phyloP scores from a whole-genome alignment of 352 stramenopile species.

The Thalassiosira ordinaria region DNA sequence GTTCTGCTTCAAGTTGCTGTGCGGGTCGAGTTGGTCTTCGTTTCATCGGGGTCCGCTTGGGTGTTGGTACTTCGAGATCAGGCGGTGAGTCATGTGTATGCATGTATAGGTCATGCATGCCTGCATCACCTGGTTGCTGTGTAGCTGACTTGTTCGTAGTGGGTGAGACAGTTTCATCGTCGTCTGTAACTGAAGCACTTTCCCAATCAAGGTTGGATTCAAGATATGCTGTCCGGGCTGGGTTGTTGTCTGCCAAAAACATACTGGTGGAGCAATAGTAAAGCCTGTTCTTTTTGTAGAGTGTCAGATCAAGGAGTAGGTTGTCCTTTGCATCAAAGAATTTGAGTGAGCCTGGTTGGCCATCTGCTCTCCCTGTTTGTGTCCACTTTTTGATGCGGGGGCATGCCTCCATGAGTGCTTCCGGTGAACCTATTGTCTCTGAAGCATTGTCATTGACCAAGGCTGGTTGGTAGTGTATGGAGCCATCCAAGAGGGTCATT shows the following conservation, averaged over 20 bases:
- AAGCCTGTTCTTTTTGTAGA: background rate
- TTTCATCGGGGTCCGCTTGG: background rate
- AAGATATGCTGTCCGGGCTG: too few relatives aligned
- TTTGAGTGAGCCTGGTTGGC: background rate
- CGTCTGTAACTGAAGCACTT: too few relatives aligned
- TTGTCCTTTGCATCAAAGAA: background rate
- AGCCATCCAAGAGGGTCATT: background rate
- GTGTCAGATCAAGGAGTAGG: background rate
- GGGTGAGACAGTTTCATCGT: too few relatives aligned
- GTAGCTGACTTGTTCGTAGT: too few relatives aligned
- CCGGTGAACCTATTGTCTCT: conserved; percentile 2
- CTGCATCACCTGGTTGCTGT: too few relatives aligned
- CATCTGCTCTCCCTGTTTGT: background rate
- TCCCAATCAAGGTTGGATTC: too few relatives aligned
- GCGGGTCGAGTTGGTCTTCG: background rate
- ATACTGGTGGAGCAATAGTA: background rate
- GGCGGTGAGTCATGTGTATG: too few relatives aligned
- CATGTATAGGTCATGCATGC: too few relatives aligned
- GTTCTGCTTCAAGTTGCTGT: conserved; percentile 31
- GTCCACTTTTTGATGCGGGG: background rate
- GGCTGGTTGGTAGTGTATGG: background rate
- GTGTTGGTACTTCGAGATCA: too few relatives aligned
- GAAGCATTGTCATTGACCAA: background rate
- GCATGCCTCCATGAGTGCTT: background rate
- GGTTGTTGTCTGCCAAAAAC: background rate